Base-by-base conservation (phyloP, 345 rosid genomes). In the Linum lewisii region DNA sequence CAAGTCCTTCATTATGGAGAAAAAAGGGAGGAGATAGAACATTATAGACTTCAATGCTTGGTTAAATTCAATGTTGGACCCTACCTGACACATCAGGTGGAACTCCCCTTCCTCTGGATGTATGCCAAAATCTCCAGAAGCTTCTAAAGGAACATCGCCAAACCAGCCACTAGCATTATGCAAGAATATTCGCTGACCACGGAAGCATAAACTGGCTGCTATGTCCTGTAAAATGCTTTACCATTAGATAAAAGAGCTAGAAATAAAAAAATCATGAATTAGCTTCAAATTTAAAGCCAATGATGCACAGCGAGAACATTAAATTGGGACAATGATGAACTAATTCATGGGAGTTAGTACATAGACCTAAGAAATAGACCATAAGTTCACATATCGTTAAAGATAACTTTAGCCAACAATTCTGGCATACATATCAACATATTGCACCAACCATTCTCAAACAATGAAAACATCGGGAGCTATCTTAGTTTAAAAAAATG, bases 81-180 rank as follows among this genome's bases (percentile, higher is more conserved):
- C 65, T 77, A 84, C 98, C 90, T 92, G 98, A 71, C 98, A 92
- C 98, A 92, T 92, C 23, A 92, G 72, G 65, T 92, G 98, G 76
- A 86, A 92, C 81, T 92, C 95, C 64, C 98, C 98, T 51, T 92
- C 98, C 78, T 88, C 93, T 23, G 98, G 98, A 77, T 92, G 90
- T 63, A 92, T 88, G 56, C 98, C 98, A 68, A 88, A 84, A 79
- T 88, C 93, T 75, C 98, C 96, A 67, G 98, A 92, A 78, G 95
- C 95, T 81, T 92, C 98, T 64, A 92, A 77, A 37, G 98, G 98
- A 82, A 83, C 82, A 66, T 76, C 78, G 60, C 98, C 98, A 81
- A 84, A 92, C 90, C 88, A 81, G 65, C 98, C 98, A 76, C 80
- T 84, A 62, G 93, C 75, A 73, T 92, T 88, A 63, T 92, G 96